phyloP scores from a whole-genome alignment of 352 stramenopile species.

The Phytophthora sojae region DNA sequence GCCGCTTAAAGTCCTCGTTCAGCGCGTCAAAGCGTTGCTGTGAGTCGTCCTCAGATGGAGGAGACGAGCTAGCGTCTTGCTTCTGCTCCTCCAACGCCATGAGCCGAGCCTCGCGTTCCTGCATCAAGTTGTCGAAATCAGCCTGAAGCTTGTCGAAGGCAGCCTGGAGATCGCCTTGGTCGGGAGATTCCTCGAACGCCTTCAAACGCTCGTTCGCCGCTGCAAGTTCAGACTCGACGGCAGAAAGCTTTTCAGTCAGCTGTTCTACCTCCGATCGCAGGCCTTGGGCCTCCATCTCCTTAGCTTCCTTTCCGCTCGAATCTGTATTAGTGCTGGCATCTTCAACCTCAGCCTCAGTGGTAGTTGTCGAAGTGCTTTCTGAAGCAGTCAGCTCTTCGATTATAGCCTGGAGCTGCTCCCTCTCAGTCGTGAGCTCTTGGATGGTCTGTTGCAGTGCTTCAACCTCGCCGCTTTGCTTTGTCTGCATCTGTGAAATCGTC shows the following conservation, averaged over 20 bases:
- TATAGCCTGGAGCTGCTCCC: conserved; percentile 32
- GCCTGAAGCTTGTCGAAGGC: conserved; percentile 21
- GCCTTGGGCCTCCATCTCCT: conserved; percentile 9
- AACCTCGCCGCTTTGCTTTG: conserved; percentile 38
- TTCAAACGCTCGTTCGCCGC: conserved; percentile 22
- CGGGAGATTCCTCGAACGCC: background rate
- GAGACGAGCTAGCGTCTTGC: background rate
- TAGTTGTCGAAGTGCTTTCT: conserved; percentile 25
- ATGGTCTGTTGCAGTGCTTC: conserved; percentile 43
- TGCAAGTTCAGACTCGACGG: conserved; percentile 20
- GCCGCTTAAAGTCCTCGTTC: conserved; percentile 28
- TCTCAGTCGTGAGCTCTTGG: conserved; percentile 36
- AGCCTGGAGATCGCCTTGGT: conserved; percentile 13
- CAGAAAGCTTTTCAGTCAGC: conserved; percentile 20
- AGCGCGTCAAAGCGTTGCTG: conserved; percentile 20
- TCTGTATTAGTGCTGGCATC: conserved; percentile 10
- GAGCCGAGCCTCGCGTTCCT: conserved; percentile 7
- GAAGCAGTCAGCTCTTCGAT: conserved; percentile 30
- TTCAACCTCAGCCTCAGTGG: conserved; percentile 12
- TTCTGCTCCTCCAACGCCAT: conserved; percentile 8
- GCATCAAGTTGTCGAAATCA: conserved; percentile 14
- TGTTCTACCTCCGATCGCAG: conserved; percentile 15
- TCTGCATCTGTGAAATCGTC: conserved; percentile 52
- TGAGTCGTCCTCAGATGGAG: background rate
- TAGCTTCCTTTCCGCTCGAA: background rate